Percentiles rank a stretch among this genome's conserved stretches.
phyloP scores from a whole-genome alignment of 2,329 filamentous ascomycete species.

The Chalaropsis ovoidea region DNA sequence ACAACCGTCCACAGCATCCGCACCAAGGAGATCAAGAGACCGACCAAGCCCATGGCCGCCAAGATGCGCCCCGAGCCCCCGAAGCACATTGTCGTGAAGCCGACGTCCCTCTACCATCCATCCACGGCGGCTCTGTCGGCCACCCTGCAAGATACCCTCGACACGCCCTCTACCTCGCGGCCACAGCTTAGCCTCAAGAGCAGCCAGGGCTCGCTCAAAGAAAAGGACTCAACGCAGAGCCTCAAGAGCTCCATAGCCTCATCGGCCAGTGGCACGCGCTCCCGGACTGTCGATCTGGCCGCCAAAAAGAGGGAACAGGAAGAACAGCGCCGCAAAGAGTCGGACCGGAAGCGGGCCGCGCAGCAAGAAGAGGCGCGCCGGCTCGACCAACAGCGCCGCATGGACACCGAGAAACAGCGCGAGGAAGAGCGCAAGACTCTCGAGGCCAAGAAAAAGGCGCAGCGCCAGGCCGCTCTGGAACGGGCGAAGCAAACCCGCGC shows the following conservation, averaged over 20 bases:
- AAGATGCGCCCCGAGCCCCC: constrained; percentile 56
- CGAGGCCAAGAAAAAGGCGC: too few relatives aligned
- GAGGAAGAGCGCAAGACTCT: constrained; percentile 44
- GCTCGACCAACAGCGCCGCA: constrained; percentile 50
- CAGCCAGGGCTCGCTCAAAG: constrained; percentile 56
- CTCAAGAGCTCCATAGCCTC: constrained; percentile 50
- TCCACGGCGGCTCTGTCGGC: constrained; percentile 49
- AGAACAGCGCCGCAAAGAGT: constrained; percentile 70
- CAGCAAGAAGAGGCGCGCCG: constrained; percentile 52
- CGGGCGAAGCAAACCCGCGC: constrained; percentile 55
- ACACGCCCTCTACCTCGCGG: constrained; percentile 32
- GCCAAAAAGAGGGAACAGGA: constrained; percentile 79
- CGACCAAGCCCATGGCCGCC: constrained; percentile 54
- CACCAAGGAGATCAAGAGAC: constrained; percentile 47
- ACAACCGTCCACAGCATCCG: constrained; percentile 20
- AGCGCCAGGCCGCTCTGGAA: constrained; percentile 51
- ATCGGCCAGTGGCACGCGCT: constrained; percentile 48
- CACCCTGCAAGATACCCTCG: constrained; percentile 47
- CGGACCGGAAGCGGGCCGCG: constrained; percentile 64
- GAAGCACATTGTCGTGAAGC: constrained; percentile 62
- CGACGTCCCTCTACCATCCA: constrained; percentile 52
- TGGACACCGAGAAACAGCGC: constrained; percentile 51
- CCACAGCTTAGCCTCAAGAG: constrained; percentile 50
- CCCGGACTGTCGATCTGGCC: constrained; percentile 63
- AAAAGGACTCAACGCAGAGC: constrained; percentile 45